phyloP scores from a whole-genome alignment of 2,329 filamentous ascomycete genomes.

The Geosmithia flava region DNA sequence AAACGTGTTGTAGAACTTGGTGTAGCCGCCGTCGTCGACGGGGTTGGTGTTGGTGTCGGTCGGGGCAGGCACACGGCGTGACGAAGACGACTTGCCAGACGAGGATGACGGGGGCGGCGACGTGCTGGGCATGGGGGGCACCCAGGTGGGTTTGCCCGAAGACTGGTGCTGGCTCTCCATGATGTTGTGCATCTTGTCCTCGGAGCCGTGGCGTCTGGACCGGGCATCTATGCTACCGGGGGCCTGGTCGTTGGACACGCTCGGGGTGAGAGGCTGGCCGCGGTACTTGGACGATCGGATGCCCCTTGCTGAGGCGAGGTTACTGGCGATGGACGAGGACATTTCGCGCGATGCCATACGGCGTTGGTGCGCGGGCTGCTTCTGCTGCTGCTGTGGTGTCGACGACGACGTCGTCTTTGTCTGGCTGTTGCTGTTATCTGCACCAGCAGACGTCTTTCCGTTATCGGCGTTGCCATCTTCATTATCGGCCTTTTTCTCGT shows the following conservation, averaged over 20 bases:
- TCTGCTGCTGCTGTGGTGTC: conserved; percentile 12
- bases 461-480: background rate
- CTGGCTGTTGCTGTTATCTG: background rate
- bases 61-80: background rate
- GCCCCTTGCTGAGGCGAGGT: conserved; percentile 73
- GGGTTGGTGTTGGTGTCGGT: conserved; percentile 9
- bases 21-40: conserved; percentile 63
- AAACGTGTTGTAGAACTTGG: conserved; percentile 85
- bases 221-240: conserved; percentile 55
- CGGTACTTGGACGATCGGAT: conserved; percentile 51
- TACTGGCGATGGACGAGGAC: conserved; percentile 76
- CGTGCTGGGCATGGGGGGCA: conserved; percentile 24
- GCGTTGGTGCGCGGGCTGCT: conserved; percentile 25
- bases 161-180: conserved; percentile 29
- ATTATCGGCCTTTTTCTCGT: background rate
- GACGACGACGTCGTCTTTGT: conserved; percentile 3
- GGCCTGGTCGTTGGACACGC: conserved; percentile 61
- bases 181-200: conserved; percentile 41
- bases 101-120: conserved; percentile 3
- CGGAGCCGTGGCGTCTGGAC: conserved; percentile 35
- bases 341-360: conserved; percentile 52
- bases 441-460: background rate
- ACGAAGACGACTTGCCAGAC: background rate
- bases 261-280: conserved; percentile 57
- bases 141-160: conserved; percentile 38